These are phyloP conservation scores for Fusarium guadeloupense DNA, from an alignment of 2,329 filamentous ascomycete species.

Conservation along the genomic window DNA sequence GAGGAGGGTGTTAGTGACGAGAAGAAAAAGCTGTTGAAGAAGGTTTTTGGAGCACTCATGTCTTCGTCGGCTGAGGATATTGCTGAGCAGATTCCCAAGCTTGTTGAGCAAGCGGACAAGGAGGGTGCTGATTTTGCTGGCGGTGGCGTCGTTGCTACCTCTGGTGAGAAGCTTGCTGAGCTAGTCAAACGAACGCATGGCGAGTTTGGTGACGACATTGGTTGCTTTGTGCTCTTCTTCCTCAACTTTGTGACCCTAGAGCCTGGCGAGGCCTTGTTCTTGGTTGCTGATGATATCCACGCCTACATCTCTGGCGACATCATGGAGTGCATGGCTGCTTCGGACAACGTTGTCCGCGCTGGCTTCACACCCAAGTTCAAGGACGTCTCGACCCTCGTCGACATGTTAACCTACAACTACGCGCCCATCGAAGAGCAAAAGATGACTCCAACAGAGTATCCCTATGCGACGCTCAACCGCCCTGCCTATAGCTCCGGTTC, in stretches of 20 bases:
- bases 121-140: conserved; percentile 79
- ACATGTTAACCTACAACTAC: conserved; percentile 94
- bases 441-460: conserved; percentile 85
- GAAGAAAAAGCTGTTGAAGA: conserved; percentile 83
- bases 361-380: conserved; percentile 99
- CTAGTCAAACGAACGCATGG: conserved; percentile 80
- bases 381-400: conserved; percentile 86
- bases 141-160: conserved; percentile 73
- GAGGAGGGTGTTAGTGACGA: conserved; percentile 55
- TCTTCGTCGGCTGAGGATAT: conserved; percentile 71
- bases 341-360: conserved; percentile 97
- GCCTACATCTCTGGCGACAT: conserved; percentile 94
- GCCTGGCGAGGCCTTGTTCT: conserved; percentile 93
- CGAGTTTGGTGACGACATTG: conserved; percentile 90
- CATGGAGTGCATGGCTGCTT: conserved; percentile 98
- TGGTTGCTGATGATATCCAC: conserved; percentile 96
- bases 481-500: conserved; percentile 81
- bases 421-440: conserved; percentile 95
- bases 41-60: conserved; percentile 83
- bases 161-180: conserved; percentile 75
- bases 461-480: conserved; percentile 85
- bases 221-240: conserved; percentile 95
- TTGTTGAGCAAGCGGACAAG: conserved; percentile 75
- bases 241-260: conserved; percentile 91
- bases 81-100: conserved; percentile 66